Conservation (phyloP, 257 asterid species). For the Penstemon davidsonii region DNA sequence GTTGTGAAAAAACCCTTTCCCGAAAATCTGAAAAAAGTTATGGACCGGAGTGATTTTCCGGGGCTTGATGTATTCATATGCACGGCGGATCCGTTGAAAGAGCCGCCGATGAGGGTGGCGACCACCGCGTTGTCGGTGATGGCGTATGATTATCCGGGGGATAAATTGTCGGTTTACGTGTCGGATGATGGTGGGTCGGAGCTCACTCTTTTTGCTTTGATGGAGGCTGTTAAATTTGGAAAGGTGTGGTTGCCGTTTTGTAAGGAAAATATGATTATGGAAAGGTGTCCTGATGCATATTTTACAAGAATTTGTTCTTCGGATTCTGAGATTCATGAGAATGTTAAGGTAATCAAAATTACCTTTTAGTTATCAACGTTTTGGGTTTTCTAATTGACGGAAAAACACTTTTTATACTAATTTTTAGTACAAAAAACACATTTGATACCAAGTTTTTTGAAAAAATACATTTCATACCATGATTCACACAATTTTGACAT, state of each 20-base stretch:
- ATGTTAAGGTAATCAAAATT: conserved; percentile 34
- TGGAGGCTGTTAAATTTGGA: conserved; percentile 66
- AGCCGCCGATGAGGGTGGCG: conserved; percentile 63
- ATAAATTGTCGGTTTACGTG: conserved; percentile 58
- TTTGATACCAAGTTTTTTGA: no score
- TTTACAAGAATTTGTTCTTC: conserved; percentile 29
- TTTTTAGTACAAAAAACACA: no score
- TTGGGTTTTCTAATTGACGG: no score
- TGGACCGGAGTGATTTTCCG: conserved; percentile 36
- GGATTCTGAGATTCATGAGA: not conserved
- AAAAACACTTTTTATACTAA: no score
- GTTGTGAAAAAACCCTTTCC: conserved; percentile 35
- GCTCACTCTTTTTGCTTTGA: conserved; percentile 58
- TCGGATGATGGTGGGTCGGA: conserved; percentile 82
- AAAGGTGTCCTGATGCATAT: conserved; percentile 51
- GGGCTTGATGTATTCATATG: conserved; percentile 61
- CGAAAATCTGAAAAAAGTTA: conserved; percentile 28
- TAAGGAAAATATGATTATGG: conserved; percentile 40
- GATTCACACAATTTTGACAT: no score
- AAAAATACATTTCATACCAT: no score
- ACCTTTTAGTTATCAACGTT: not conserved
- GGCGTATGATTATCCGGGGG: conserved; percentile 73
- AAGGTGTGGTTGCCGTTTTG: conserved; percentile 67
- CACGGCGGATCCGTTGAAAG: conserved; percentile 72
- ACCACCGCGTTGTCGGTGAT: conserved; percentile 64